Conservation (phyloP, 1,284 basidiomycete species). For the Garcileccinum viscosum region DNA sequence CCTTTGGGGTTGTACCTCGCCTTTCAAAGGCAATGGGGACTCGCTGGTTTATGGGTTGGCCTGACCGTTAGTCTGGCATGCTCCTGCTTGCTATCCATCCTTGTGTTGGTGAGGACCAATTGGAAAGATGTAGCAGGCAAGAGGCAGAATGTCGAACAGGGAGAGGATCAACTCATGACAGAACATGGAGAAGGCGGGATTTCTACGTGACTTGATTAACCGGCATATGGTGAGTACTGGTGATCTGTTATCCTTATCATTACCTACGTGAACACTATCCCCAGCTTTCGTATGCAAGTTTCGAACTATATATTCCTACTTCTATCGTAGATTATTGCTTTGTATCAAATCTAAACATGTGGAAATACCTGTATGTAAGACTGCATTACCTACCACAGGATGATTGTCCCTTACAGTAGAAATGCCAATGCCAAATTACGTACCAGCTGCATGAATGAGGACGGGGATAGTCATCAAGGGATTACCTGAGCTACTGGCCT, state of each 20-base stretch:
- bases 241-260: no score
- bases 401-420: no score
- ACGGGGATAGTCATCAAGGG: no score
- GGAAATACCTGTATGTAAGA: no score
- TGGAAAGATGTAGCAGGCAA: slow-evolving; percentile 18
- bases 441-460: no score
- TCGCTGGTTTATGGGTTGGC: slow-evolving; percentile 34
- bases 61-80: slow-evolving; percentile 30
- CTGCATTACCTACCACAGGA: no score
- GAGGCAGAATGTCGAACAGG: not conserved
- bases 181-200: not conserved
- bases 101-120: slow-evolving; percentile 25
- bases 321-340: not conserved
- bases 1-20: slow-evolving; percentile 37
- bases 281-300: not conserved
- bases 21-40: slow-evolving; percentile 32
- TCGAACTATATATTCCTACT: not conserved
- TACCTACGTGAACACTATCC: not conserved
- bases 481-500: no score
- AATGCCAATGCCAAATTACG: no score
- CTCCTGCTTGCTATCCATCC: slow-evolving; percentile 24
- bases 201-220: not conserved
- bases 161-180: not conserved
- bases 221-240: not conserved
- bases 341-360: not conserved